Evolutionary conservation across 768 basidiomycete species (phyloP), one percentile per base, ranked within the genome.

Genomic region (Tulasnella sp.): DNA sequence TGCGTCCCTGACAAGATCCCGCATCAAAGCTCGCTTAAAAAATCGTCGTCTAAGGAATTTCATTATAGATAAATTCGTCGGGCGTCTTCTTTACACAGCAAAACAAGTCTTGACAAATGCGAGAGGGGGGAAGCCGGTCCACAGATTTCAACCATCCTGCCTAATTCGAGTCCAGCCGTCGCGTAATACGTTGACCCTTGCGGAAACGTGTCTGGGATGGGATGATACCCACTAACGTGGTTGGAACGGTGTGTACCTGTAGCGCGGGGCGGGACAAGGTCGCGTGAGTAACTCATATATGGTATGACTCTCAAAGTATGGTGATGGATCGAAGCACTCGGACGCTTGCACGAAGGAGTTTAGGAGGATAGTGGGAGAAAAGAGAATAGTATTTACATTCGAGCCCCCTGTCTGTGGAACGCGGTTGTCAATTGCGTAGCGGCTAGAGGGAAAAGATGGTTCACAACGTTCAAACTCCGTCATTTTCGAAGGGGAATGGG

Each of bases 361-460:
- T 36, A 37, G 64, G 67, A 44, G 67, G 52, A 32, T 12, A 69
- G 34, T 41, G 41, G 67, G 37, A 64, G 40, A 41, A 62, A 62
- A 64, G 59, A 63, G 29, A 72, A 34, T 59, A 32, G 26, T 72
- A 67, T 37, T 67, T 67, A 73, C 72, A 73, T 73, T 67, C 72
- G 42, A 22, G 66, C 72, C 37, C 72, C 72, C 40, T 73, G 72
- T 22, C 72, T 37, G 44, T 73, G 72, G 65, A 73, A 73, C 44
- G 65, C 37, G 26, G 36, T 67, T 4, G 72, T 73, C 44, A 73
- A 68, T 59, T 36, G 39, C 42, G 72, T 73, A 41, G 72, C 44
- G 26, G 72, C 72, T 73, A 65, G 42, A 67, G 42, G 29, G 40
- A 8, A 75, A 52, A 69, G 37, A 72, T 40, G 63, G 72, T 59